Evolutionary conservation across 176 grass and related monocot species (phyloP).

Genomic region (Olyra latifolia): DNA sequence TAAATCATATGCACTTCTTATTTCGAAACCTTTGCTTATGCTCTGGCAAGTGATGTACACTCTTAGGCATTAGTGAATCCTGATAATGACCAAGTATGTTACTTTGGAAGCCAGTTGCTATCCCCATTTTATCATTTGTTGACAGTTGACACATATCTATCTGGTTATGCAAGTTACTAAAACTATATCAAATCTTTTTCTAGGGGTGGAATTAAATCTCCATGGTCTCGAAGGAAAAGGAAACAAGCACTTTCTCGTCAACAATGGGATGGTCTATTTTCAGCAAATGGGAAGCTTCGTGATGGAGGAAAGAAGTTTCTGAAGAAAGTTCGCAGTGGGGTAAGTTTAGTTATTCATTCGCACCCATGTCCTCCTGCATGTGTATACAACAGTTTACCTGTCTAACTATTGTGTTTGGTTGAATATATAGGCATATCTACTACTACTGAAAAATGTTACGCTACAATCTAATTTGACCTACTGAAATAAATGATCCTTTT

Average conservation of each 20-base stretch:
- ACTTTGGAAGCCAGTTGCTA: not conserved
- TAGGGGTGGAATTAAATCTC: constrained; percentile 94
- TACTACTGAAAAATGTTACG: not conserved
- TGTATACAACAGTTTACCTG: not conserved
- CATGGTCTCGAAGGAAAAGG: constrained; percentile 97
- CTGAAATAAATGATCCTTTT: constrained; percentile 33
- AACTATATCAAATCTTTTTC: constrained; percentile 17
- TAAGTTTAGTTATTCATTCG: constrained; percentile 48
- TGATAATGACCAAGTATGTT: not conserved
- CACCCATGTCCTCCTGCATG: not conserved
- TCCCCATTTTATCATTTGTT: not conserved
- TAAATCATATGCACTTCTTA: not conserved
- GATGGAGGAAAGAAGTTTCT: constrained; percentile 89
- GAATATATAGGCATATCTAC: not conserved
- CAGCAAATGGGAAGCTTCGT: constrained; percentile 71
- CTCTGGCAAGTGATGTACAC: not conserved
- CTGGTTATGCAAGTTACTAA: constrained; percentile 28
- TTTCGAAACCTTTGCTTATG: not conserved
- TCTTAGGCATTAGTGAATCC: not conserved
- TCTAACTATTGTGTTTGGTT: constrained; percentile 1
- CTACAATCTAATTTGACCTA: constrained; percentile 14
- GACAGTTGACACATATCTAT: not conserved
- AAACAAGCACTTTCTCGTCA: constrained; percentile 66
- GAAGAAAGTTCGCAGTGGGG: constrained; percentile 96
- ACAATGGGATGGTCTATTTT: constrained; percentile 73